Evolutionary conservation across 208 protist species (phyloP).

Genomic region (Wallacemonas rigidus): DNA sequence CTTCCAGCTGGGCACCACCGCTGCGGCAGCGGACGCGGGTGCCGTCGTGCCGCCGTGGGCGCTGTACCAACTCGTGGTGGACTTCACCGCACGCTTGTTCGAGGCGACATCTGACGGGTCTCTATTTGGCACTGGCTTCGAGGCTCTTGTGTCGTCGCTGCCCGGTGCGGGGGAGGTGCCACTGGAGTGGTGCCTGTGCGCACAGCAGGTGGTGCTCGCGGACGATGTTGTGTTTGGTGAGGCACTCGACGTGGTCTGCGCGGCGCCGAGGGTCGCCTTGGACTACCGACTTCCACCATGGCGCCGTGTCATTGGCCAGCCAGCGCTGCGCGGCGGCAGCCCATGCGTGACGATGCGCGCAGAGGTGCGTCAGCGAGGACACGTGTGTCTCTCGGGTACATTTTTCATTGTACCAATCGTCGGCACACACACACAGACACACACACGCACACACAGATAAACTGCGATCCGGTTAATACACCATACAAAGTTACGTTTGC

Average conservation of each 20-base stretch:
- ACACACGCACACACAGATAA: no score
- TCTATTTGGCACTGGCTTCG: constrained; percentile 5
- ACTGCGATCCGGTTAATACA: no score
- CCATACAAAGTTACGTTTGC: no score
- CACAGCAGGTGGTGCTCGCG: constrained; percentile 54
- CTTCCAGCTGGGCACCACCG: constrained; percentile 20
- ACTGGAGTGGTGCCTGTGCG: constrained; percentile 37
- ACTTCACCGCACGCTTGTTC: constrained; percentile 44
- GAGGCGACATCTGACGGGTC: background rate
- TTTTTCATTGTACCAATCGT: constrained; percentile 45
- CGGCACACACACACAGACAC: background rate
- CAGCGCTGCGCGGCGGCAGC: constrained; percentile 26
- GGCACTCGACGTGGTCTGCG: constrained; percentile 62
- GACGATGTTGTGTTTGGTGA: constrained; percentile 47
- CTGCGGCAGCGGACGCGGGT: background rate
- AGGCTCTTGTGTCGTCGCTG: constrained; percentile 9
- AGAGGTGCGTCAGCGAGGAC: constrained; percentile 67
- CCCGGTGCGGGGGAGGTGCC: background rate
- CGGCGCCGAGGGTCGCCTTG: constrained; percentile 44
- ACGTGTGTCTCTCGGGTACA: constrained; percentile 41
- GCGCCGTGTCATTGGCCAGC: constrained; percentile 67
- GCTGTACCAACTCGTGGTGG: constrained; percentile 43
- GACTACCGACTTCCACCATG: constrained; percentile 74
- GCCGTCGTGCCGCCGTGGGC: constrained; percentile 60
- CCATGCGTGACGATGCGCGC: constrained; percentile 62